These are phyloP conservation scores for Xylaria sp. DNA, from an alignment of 2,329 filamentous ascomycete species.

Conservation along the genomic window DNA sequence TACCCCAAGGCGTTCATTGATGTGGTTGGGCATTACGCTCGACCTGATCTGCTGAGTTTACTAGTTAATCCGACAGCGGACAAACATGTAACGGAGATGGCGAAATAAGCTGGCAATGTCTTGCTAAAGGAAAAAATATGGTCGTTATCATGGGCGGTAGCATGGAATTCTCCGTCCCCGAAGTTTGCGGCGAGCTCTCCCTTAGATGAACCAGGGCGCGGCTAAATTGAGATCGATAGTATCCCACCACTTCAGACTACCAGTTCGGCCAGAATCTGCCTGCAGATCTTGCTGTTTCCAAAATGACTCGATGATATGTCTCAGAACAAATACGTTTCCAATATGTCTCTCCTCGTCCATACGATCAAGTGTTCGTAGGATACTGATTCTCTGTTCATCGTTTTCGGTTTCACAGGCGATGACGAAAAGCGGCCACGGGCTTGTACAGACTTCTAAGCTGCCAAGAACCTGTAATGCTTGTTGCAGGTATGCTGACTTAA, in stretches of 20 bases:
- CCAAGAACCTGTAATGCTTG: slow-evolving; percentile 52
- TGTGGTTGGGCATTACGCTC: slow-evolving; percentile 51
- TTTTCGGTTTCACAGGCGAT: slow-evolving; percentile 56
- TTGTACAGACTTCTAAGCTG: slow-evolving; percentile 55
- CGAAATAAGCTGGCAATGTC: slow-evolving; percentile 37
- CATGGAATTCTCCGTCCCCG: background rate
- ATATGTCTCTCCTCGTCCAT: slow-evolving; percentile 57
- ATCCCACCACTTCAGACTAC: slow-evolving; percentile 53
- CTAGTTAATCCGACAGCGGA: slow-evolving; percentile 50
- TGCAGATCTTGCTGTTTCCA: slow-evolving; percentile 59
- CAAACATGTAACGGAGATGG: slow-evolving; percentile 46
- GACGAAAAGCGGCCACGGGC: slow-evolving; percentile 61
- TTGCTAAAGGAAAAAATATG: slow-evolving; percentile 6
- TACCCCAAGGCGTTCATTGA: slow-evolving; percentile 54
- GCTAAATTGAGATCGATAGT: slow-evolving; percentile 49
- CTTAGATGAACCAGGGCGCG: slow-evolving; percentile 51
- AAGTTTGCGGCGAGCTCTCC: background rate
- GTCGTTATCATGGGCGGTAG: background rate
- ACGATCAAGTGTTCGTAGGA: slow-evolving; percentile 54
- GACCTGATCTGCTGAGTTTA: slow-evolving; percentile 55
- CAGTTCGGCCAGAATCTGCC: slow-evolving; percentile 46
- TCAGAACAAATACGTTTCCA: slow-evolving; percentile 57
- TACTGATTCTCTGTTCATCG: slow-evolving; percentile 54
- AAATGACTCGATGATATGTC: slow-evolving; percentile 55
- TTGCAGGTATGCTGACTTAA: slow-evolving; percentile 47